Base-by-base conservation (phyloP, 306 rosid species). In the Corylus heterophylla region DNA sequence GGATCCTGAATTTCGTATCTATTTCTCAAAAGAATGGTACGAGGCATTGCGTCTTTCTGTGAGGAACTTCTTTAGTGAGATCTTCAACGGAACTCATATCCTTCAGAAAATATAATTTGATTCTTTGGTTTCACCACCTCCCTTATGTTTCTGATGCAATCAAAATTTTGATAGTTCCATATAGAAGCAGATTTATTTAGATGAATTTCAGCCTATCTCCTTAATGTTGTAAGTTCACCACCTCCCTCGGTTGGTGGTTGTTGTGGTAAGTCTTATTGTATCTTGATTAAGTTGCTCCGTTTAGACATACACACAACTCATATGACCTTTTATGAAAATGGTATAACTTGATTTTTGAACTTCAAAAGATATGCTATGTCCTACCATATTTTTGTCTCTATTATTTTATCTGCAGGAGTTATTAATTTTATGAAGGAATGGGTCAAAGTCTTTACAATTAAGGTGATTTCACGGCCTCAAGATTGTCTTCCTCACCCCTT, bases 71-170 rank as follows among this genome's bases (percentile, higher is more conserved):
- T 86, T 95, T 63, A 91, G 92, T 69, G 93, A 90, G 85, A 83
- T 95, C 82, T 95, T 95, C 88, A 94, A 89, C 31, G 97, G 92
- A 29, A 92, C 89, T 89, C 98, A 92, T 95, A 95, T 95, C 98
- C 97, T 95, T 90, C 16, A 47, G 35, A 62, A 59, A 25, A 50
- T 47, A 70, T 74, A 71, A 47, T 12, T 79, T 76, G 45, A 45
- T 44, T 12, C 63, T 81, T 58, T 12, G 31, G 39, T 69, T 27
- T 69, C 74, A 7, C 17, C 5, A 11, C 42, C 37, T 12, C 48
- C 2, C 31, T 1, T 48, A 13, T 27, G 31, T 49, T 66, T 78
- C 8, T 0, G 16, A 22, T 59, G 69, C 20, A 47, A 45, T 29
- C 9, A 62, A n/a, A 55, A 55, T 55, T 55, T 17, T 17, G 16